A percentile compares a stretch with the other conserved stretches of the same genome.
These are phyloP conservation scores for Phaeoacremonium minimum DNA, from an alignment of 2,329 filamentous ascomycete genomes.

Conservation along the genomic window DNA sequence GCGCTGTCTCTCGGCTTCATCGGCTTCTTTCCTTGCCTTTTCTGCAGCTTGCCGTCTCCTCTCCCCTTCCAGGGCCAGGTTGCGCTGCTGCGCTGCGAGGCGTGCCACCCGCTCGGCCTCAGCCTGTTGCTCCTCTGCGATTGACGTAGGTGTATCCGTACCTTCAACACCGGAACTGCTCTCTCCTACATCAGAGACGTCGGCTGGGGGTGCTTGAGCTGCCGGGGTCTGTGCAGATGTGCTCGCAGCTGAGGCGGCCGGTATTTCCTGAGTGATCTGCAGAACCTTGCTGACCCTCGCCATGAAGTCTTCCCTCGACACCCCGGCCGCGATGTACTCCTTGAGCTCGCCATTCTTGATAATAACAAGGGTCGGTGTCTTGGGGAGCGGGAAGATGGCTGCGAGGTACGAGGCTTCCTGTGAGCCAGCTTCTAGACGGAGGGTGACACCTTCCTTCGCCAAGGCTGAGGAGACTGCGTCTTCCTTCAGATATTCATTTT, in stretches of 20 bases:
- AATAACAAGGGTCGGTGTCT: constrained; percentile 73
- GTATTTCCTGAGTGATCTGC: neutral
- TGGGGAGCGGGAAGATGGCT: constrained; percentile 76
- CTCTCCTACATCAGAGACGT: constrained; percentile 7
- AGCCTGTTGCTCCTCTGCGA: constrained; percentile 18
- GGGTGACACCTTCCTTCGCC: constrained; percentile 58
- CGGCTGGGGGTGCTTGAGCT: constrained; percentile 4
- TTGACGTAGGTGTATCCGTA: constrained; percentile 13
- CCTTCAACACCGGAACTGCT: constrained; percentile 12
- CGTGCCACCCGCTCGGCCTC: constrained; percentile 47
- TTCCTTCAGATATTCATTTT: constrained; percentile 61
- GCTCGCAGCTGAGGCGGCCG: neutral
- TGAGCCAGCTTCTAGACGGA: constrained; percentile 68
- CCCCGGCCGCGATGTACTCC: constrained; percentile 67
- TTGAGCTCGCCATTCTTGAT: constrained; percentile 76
- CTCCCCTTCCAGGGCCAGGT: constrained; percentile 2
- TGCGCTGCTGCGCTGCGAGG: constrained; percentile 16
- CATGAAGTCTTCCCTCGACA: constrained; percentile 62
- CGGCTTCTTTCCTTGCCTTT: constrained; percentile 41
- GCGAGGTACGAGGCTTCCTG: constrained; percentile 78
- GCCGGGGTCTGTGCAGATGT: constrained; percentile 2
- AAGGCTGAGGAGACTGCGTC: constrained; percentile 50
- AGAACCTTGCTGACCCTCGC: constrained; percentile 44
- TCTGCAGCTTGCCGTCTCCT: constrained; percentile 38
- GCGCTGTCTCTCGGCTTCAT: constrained; percentile 18